phyloP scores from a whole-genome alignment of 2,329 filamentous ascomycete species.

The Cryphonectria carpinicola region DNA sequence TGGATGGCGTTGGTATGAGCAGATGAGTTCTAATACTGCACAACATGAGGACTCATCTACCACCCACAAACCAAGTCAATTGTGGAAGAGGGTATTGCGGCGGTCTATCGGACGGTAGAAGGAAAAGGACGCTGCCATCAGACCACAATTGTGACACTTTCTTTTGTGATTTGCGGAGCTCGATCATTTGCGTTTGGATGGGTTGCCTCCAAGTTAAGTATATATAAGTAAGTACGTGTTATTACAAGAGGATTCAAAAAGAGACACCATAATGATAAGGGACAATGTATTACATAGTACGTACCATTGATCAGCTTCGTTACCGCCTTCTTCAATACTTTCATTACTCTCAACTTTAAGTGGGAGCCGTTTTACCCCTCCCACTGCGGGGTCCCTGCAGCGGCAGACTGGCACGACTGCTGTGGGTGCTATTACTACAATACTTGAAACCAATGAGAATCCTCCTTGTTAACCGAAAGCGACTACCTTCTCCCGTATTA shows the following conservation, averaged over 20 bases:
- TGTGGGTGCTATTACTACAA: too few species aligned
- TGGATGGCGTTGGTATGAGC: constrained; percentile 2
- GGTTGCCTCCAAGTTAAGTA: neutral
- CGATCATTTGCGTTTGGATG: neutral
- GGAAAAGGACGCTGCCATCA: neutral
- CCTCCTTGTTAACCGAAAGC: neutral
- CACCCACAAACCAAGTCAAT: neutral
- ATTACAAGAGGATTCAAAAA: neutral
- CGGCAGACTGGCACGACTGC: neutral
- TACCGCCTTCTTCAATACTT: too few species aligned
- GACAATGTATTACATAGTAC: neutral
- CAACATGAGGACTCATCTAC: neutral
- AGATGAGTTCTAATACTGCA: neutral
- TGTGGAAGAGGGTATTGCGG: neutral
- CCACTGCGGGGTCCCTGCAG: neutral
- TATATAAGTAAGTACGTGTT: neutral
- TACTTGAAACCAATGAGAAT: neutral
- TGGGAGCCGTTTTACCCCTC: neutral
- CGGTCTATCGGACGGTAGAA: neutral
- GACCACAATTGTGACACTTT: neutral
- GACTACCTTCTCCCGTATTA: neutral
- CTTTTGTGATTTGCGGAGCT: neutral
- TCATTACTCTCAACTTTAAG: too few species aligned
- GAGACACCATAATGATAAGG: neutral
- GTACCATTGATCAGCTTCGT: neutral